Base-by-base conservation (phyloP, 1,139 yeast genomes). In the Hyphopichia fennica region DNA sequence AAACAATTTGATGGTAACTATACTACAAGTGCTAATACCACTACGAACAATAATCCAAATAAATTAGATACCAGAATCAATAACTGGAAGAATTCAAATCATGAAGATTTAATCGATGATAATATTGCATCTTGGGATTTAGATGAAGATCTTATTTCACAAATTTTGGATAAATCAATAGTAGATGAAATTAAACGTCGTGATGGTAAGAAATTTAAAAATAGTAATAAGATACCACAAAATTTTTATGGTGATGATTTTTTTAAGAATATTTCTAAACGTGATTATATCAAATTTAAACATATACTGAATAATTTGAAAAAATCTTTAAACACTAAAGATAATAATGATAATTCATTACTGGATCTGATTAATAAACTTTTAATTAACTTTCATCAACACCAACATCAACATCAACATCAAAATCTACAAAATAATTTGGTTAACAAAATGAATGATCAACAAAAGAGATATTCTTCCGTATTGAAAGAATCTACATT, bases 61-160 rank as follows among this genome's bases (percentile, higher is more conserved):
- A 61, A 61, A 42, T 58, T 62, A 15, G 53, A 61, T 37, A 52
- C 50, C 33, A 46, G 56, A 33, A 55, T 55, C 19, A 41, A 53
- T 42, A 47, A 46, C 33, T 55, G 59, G 59, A 47, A 48, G 35
- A 39, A 43, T 39, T 38, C 42, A 44, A 49, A 35, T 17, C 32
- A 18, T 47, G 37, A 40, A 39, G 45, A 52, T 30, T 36, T 60
- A 23, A 58, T 67, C 6, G 73, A 69, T 45, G 78, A 72, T 46
- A 71, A 72, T 49, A 60, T 65, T 4, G 78, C 78, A 14, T 66
- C 72, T 39, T 72, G 77, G 77, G 72, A 72, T 49, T 55, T 72
- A 45, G 77, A 72, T 48, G 76, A 69, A 45, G 59, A 65, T 43
- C 49, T 64, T 44, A 16, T 46, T 47, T 25, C 54, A 46, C 41